Evolutionary conservation across 805 yeast genomes (phyloP).

Genomic region (Starmerella vitae): DNA sequence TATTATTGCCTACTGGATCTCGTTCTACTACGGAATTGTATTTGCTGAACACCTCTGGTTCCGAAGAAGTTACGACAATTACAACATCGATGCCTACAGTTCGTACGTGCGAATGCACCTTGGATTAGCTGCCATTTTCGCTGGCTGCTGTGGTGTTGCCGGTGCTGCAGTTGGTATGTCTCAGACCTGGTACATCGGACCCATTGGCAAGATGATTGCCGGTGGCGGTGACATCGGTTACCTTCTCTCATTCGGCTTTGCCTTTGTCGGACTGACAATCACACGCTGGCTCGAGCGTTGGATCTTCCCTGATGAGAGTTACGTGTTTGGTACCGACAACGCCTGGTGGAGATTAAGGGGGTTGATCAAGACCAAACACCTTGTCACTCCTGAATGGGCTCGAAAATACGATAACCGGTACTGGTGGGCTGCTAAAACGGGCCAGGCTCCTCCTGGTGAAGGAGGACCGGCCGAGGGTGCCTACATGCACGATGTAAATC

Average conservation of each 20-base stretch:
- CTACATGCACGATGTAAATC: slow-evolving; percentile 10
- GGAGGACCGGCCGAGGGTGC: slow-evolving; percentile 16
- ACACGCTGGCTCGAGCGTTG: slow-evolving; percentile 21
- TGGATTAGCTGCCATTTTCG: slow-evolving; percentile 67
- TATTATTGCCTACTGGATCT: slow-evolving; percentile 79
- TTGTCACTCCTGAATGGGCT: slow-evolving; percentile 14
- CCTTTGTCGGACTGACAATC: slow-evolving; percentile 37
- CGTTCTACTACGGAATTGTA: slow-evolving; percentile 64
- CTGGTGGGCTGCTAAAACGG: slow-evolving; percentile 15
- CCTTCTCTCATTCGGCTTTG: slow-evolving; percentile 55
- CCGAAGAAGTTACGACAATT: slow-evolving; percentile 47
- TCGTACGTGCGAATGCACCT: slow-evolving; percentile 49
- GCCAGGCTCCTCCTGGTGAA: slow-evolving; percentile 13
- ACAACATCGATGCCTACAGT: slow-evolving; percentile 50
- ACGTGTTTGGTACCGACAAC: slow-evolving; percentile 17
- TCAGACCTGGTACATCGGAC: slow-evolving; percentile 75
- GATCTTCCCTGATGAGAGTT: slow-evolving; percentile 19
- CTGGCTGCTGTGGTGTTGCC: slow-evolving; percentile 68
- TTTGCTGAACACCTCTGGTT: slow-evolving; percentile 75
- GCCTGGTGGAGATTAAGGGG: slow-evolving; percentile 21
- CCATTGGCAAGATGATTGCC: slow-evolving; percentile 49
- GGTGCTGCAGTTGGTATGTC: slow-evolving; percentile 82
- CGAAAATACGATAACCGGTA: slow-evolving; percentile 12
- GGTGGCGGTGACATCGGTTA: slow-evolving; percentile 79
- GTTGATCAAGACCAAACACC: slow-evolving; percentile 6